Conservation (phyloP, 139 green algal species). For the Chlorokybus atmophyticus region DNA sequence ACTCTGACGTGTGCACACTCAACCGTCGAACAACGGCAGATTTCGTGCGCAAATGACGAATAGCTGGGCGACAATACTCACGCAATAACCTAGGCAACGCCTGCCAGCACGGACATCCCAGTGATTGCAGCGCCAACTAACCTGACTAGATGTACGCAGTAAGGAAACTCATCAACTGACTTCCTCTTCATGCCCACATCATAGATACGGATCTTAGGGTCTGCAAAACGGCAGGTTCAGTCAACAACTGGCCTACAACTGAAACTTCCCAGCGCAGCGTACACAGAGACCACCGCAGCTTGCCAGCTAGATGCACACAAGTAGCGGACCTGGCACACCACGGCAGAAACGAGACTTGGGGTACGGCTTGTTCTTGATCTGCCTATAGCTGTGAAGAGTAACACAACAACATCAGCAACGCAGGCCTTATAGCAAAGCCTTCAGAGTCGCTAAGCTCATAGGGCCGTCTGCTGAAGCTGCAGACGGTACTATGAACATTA, state of each 20-base stretch:
- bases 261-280: slow-evolving; percentile 7
- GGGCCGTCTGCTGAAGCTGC: too few relatives aligned
- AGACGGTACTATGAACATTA: too few relatives aligned
- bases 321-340: slow-evolving; percentile 63
- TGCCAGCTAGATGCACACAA: too few relatives aligned
- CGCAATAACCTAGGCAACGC: too few relatives aligned
- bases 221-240: too few relatives aligned
- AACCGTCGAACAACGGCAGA: too few relatives aligned
- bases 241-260: slow-evolving; percentile 6
- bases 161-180: slow-evolving; percentile 82
- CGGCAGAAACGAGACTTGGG: slow-evolving; percentile 97
- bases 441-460: too few relatives aligned
- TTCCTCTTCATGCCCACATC: slow-evolving; percentile 91
- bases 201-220: slow-evolving; percentile 99
- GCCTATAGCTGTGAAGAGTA: slow-evolving; percentile 70
- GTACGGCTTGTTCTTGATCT: slow-evolving; percentile 99
- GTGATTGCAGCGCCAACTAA: slow-evolving; percentile 34
- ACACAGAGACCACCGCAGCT: not conserved
- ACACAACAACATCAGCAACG: too few relatives aligned
- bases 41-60: not conserved
- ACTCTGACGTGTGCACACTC: too few relatives aligned
- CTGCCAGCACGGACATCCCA: too few relatives aligned
- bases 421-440: too few relatives aligned
- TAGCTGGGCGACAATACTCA: too few relatives aligned
- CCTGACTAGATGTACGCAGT: slow-evolving; percentile 88